These are phyloP conservation scores for Cercospora sp. DNA, from an alignment of 2,329 filamentous ascomycete genomes.

Conservation along the genomic window DNA sequence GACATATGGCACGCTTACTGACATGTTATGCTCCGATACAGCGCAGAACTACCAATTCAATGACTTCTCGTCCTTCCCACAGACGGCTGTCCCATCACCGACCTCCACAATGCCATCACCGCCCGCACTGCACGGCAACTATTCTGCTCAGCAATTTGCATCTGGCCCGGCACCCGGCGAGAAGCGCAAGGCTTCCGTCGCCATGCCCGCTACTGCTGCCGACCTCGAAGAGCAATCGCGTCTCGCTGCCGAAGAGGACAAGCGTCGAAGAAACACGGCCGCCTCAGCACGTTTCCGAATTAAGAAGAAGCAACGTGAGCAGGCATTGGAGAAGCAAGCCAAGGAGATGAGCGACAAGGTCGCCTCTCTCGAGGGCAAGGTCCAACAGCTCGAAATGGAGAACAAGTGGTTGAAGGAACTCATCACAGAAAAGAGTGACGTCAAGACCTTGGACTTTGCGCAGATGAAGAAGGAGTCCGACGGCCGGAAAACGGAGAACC, in stretches of 20 bases:
- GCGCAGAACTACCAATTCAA: slow-evolving; percentile 47
- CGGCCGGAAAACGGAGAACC: slow-evolving; percentile 34
- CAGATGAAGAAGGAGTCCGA: slow-evolving; percentile 28
- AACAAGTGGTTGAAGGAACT: slow-evolving; percentile 55
- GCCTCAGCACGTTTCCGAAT: slow-evolving; percentile 55
- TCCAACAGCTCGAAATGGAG: slow-evolving; percentile 54
- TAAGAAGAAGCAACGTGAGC: slow-evolving; percentile 58
- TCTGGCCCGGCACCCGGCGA: slow-evolving; percentile 37
- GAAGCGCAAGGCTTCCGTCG: slow-evolving; percentile 50
- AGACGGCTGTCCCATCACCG: slow-evolving; percentile 29
- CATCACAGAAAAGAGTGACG: slow-evolving; percentile 52
- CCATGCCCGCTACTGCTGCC: slow-evolving; percentile 34
- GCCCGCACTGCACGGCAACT: slow-evolving; percentile 32
- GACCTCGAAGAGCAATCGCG: slow-evolving; percentile 50
- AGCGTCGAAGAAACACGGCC: slow-evolving; percentile 55
- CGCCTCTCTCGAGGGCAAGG: slow-evolving; percentile 46
- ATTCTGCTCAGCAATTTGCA: slow-evolving; percentile 30
- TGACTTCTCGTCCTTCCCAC: slow-evolving; percentile 47
- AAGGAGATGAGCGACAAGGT: slow-evolving; percentile 55
- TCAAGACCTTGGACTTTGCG: slow-evolving; percentile 28
- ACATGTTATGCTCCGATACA: slow-evolving; percentile 10
- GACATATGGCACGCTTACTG: slow-evolving; percentile 9
- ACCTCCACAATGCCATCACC: slow-evolving; percentile 32
- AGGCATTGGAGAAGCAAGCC: slow-evolving; percentile 52
- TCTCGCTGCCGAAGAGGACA: slow-evolving; percentile 54